Percentiles rank a stretch among this genome's conserved stretches.
phyloP scores from a whole-genome alignment of 108 stramenopile genomes.

The Nannochloropsis gaditana region DNA sequence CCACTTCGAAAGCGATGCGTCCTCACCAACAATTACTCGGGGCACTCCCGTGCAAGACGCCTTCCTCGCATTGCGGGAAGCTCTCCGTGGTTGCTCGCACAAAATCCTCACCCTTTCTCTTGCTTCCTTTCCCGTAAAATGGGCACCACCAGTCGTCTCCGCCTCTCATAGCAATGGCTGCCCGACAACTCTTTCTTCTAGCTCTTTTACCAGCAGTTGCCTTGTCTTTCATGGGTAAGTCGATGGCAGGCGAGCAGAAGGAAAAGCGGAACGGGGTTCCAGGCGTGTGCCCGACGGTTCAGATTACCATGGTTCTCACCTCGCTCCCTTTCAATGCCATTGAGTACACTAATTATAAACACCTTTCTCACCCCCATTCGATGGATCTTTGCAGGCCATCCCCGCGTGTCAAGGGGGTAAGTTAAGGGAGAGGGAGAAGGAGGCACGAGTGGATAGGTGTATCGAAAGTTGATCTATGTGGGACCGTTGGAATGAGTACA shows the following conservation, averaged over 20 bases:
- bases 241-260: background rate
- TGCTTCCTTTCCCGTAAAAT: background rate
- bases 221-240: slow-evolving; percentile 12
- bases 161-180: background rate
- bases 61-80: background rate
- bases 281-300: background rate
- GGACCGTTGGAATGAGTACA: background rate
- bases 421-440: background rate
- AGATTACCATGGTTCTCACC: background rate
- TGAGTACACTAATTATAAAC: background rate
- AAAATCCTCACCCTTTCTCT: background rate
- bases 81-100: background rate
- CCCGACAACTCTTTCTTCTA: slow-evolving; percentile 20
- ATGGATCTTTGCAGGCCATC: background rate
- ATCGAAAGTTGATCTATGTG: background rate
- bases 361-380: background rate
- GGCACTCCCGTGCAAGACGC: background rate
- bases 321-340: background rate
- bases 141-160: background rate
- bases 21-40: too few species aligned
- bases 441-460: background rate
- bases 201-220: background rate
- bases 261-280: background rate
- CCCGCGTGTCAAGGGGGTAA: slow-evolving; percentile 11
- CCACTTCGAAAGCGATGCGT: too few species aligned